Percentiles rank a stretch among this genome's conserved stretches.
These are phyloP conservation scores for Populus hybrid DNA, from an alignment of 441 rosid genomes.

Conservation along the genomic window DNA sequence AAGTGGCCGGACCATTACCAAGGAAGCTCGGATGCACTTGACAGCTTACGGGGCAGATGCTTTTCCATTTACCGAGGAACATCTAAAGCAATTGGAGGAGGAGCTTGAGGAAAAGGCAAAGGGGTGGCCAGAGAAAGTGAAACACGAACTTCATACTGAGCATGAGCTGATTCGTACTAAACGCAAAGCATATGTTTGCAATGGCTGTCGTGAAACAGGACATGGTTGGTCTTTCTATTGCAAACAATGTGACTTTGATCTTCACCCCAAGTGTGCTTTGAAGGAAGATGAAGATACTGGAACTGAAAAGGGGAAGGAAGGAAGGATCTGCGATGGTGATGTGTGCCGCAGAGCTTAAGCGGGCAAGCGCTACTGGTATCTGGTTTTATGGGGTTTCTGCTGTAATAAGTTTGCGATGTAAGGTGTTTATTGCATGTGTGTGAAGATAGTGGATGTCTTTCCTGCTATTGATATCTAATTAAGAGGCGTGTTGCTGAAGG, in stretches of 20 bases:
- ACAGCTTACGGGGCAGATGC: conserved; percentile 29
- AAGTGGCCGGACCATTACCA: conserved; percentile 21
- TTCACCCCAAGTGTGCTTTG: conserved; percentile 31
- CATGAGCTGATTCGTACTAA: conserved; percentile 27
- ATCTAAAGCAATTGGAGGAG: conserved; percentile 19
- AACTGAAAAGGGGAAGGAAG: conserved; percentile 6
- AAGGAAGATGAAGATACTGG: conserved; percentile 6
- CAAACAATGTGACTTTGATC: conserved; percentile 25
- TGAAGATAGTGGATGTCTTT: background rate
- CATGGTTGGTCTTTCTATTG: conserved; percentile 22
- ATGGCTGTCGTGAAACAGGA: conserved; percentile 22
- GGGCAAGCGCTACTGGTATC: background rate
- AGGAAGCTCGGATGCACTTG: conserved; percentile 19
- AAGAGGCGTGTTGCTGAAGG: too few relatives aligned
- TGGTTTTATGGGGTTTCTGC: too few relatives aligned
- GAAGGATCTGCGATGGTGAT: conserved; percentile 18
- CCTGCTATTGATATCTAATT: background rate
- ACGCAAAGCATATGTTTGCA: conserved; percentile 15
- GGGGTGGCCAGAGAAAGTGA: conserved; percentile 34
- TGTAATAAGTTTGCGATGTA: background rate
- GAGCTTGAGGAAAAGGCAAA: conserved; percentile 25
- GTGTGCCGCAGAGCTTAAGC: conserved; percentile 16
- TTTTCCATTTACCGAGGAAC: conserved; percentile 35
- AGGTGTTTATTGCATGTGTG: background rate
- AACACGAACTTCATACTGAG: conserved; percentile 22